phyloP scores from a whole-genome alignment of 2,329 filamentous ascomycete genomes.

The Cadophora sp. region DNA sequence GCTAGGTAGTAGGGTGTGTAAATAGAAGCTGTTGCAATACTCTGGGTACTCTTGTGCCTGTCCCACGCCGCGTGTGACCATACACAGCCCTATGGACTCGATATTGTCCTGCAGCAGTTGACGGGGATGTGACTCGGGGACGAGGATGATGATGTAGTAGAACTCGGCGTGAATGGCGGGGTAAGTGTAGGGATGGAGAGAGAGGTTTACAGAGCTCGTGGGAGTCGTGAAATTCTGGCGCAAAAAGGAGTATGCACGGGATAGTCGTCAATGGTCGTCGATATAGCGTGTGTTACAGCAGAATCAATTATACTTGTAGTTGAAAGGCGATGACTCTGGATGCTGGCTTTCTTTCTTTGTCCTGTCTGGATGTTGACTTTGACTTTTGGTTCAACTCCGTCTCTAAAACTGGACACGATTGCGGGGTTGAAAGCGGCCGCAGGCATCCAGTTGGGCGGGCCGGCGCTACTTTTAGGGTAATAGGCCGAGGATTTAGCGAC shows the following conservation, averaged over 20 bases:
- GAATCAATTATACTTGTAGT: not conserved
- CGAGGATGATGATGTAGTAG: not conserved
- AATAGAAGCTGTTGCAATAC: not conserved
- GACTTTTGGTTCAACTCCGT: not conserved
- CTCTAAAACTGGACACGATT: too few relatives aligned
- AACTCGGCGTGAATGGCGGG: conserved; percentile 1
- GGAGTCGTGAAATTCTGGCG: not conserved
- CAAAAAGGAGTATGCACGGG: not conserved
- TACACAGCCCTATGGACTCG: conserved; percentile 7
- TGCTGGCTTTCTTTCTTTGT: not conserved
- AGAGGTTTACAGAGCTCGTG: too few relatives aligned
- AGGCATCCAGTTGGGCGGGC: not conserved
- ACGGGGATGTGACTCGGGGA: not conserved
- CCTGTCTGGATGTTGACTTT: not conserved
- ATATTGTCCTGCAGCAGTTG: not conserved
- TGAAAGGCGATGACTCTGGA: not conserved
- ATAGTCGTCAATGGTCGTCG: not conserved
- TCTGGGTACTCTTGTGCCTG: not conserved
- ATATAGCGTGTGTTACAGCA: not conserved
- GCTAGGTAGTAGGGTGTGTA: not conserved
- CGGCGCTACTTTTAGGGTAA: not conserved
- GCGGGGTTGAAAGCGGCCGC: not conserved
- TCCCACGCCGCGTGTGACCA: conserved; percentile 9
- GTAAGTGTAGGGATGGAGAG: not conserved
- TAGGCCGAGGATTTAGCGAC: not conserved